These are phyloP conservation scores for Globisporangium cederbergense DNA, from an alignment of 352 stramenopile genomes.

Conservation along the genomic window DNA sequence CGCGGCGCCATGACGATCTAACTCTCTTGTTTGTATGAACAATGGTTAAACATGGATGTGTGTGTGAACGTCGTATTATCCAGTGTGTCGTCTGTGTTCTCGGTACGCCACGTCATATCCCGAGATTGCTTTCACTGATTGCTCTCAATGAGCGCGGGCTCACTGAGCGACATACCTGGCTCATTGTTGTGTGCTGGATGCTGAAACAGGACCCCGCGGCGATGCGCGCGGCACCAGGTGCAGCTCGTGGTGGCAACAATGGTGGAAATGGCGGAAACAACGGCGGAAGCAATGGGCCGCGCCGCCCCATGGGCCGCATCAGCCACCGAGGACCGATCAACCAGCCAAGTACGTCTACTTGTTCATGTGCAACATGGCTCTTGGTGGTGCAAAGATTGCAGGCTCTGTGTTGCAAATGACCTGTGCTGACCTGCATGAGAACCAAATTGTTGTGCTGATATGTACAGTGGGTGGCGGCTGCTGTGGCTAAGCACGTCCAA, in stretches of 20 bases:
- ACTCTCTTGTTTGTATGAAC: neutral
- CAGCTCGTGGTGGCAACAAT: slow-evolving; percentile 6
- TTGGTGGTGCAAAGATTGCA: neutral
- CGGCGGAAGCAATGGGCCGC: slow-evolving; percentile 18
- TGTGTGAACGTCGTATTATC: neutral
- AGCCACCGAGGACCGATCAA: slow-evolving; percentile 49
- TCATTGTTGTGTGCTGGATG: slow-evolving; percentile 4
- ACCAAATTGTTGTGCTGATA: neutral
- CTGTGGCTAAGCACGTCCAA: slow-evolving; percentile 32
- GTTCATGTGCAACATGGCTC: neutral
- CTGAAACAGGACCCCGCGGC: slow-evolving; percentile 39
- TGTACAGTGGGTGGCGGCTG: slow-evolving; percentile 48
- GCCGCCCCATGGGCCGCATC: slow-evolving; percentile 57
- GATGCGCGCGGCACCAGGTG: slow-evolving; percentile 19
- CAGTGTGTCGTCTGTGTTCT: slow-evolving; percentile 56
- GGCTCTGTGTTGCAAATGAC: neutral
- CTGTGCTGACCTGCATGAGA: neutral
- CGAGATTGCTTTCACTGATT: too few relatives aligned
- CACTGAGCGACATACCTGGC: neutral
- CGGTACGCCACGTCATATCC: slow-evolving; percentile 26
- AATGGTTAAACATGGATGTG: neutral
- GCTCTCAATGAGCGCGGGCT: neutral
- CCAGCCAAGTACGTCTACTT: slow-evolving; percentile 45
- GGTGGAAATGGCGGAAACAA: neutral
- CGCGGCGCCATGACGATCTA: neutral